These are phyloP conservation scores for Bryum argenteum DNA, from an alignment of 225 moss, liverwort and hornwort genomes.

Conservation along the genomic window DNA sequence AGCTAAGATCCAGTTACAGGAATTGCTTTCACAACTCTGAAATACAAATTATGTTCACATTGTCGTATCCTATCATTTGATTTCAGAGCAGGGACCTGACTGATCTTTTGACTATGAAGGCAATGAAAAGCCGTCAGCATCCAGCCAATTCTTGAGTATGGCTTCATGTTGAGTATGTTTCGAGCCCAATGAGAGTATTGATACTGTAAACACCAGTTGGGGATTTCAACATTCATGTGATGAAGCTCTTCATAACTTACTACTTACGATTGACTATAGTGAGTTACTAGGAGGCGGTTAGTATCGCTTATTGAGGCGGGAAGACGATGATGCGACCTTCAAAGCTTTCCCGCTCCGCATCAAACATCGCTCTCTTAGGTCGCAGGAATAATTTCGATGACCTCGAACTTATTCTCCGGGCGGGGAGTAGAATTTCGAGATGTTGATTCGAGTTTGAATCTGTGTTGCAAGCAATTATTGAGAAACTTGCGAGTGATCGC, in stretches of 20 bases:
- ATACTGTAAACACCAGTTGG: too few relatives aligned
- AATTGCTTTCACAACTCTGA: background rate
- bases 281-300: background rate
- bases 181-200: too few relatives aligned
- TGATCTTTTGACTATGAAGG: background rate
- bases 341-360: background rate
- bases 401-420: background rate
- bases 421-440: background rate
- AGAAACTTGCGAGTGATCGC: background rate
- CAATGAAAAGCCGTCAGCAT: too few relatives aligned
- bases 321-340: background rate
- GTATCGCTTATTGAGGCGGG: background rate
- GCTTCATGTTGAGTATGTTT: too few relatives aligned
- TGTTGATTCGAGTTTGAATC: background rate
- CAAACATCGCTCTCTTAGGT: too few relatives aligned
- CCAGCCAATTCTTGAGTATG: too few relatives aligned
- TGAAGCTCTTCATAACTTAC: background rate
- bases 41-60: background rate
- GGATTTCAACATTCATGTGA: too few relatives aligned
- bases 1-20: background rate
- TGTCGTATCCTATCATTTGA: background rate
- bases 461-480: background rate
- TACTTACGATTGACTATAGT: background rate
- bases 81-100: too few relatives aligned
- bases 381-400: background rate